These are phyloP conservation scores for Kwoniella shivajii DNA, from an alignment of 1,284 basidiomycete genomes.

Conservation along the genomic window DNA sequence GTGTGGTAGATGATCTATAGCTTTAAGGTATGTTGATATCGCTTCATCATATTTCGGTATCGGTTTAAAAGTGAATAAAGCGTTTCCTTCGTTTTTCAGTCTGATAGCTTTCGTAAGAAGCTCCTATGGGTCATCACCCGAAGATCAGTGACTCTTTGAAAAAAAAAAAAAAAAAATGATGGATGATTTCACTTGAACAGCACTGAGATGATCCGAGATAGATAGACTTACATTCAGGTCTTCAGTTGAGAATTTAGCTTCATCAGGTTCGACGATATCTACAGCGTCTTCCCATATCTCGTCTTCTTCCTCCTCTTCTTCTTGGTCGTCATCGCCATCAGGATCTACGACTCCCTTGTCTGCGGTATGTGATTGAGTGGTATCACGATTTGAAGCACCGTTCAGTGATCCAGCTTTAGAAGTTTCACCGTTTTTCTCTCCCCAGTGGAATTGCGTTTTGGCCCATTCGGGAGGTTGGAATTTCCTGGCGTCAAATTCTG, in stretches of 20 bases:
- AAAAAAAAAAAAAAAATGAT: not conserved
- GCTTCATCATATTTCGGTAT: slow-evolving; percentile 34
- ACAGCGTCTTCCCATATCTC: slow-evolving; percentile 25
- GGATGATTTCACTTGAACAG: too few species aligned
- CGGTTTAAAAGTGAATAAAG: slow-evolving; percentile 37
- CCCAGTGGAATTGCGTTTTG: slow-evolving; percentile 12
- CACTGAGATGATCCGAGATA: too few species aligned
- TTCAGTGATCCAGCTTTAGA: slow-evolving; percentile 7
- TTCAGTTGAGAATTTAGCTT: slow-evolving; percentile 24
- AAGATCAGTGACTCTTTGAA: not conserved
- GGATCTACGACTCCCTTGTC: not conserved
- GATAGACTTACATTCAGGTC: slow-evolving; percentile 34
- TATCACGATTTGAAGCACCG: not conserved
- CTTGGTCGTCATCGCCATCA: slow-evolving; percentile 6
- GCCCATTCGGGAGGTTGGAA: slow-evolving; percentile 47
- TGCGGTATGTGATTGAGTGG: not conserved
- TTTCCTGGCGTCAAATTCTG: slow-evolving; percentile 33
- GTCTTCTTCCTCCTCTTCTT: slow-evolving; percentile 17
- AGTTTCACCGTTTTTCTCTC: slow-evolving; percentile 22
- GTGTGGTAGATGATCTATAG: slow-evolving; percentile 32
- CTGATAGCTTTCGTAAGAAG: slow-evolving; percentile 25
- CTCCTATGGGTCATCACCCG: not conserved
- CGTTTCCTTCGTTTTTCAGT: slow-evolving; percentile 45
- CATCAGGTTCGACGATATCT: slow-evolving; percentile 17
- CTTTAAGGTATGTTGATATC: slow-evolving; percentile 31